Conservation (phyloP, 2,329 filamentous ascomycete species). For the Colletotrichum sp. region DNA sequence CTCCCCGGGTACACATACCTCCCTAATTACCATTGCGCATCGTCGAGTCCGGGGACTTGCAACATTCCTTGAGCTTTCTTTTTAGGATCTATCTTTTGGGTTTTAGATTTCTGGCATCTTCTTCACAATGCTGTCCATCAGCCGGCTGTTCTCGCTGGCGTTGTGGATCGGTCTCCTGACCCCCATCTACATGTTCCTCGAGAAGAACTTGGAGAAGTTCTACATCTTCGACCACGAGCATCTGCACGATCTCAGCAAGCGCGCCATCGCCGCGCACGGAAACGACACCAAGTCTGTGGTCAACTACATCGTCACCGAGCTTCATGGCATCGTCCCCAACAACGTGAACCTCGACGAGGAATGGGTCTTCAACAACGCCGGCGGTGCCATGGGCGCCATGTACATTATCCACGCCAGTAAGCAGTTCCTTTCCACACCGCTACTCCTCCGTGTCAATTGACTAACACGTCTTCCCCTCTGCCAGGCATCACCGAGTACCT, state of each 20-base stretch:
- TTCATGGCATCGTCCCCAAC: slow-evolving; percentile 56
- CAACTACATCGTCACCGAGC: slow-evolving; percentile 71
- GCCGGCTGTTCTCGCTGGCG: slow-evolving; percentile 54
- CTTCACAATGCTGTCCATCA: slow-evolving; percentile 21
- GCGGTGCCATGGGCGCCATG: slow-evolving; percentile 91
- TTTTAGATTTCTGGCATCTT: not conserved
- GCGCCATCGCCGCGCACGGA: slow-evolving; percentile 71
- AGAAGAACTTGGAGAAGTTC: slow-evolving; percentile 66
- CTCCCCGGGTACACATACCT: not conserved
- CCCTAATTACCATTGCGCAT: not conserved
- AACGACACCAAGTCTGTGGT: slow-evolving; percentile 77
- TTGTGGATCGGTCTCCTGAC: slow-evolving; percentile 60
- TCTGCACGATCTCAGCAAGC: slow-evolving; percentile 71
- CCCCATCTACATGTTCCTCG: slow-evolving; percentile 59
- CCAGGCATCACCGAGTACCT: slow-evolving; percentile 83
- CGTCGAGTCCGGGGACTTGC: not conserved
- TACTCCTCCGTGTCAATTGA: not conserved
- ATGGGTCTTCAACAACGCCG: slow-evolving; percentile 93
- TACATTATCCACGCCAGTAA: slow-evolving; percentile 85
- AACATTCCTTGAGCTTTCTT: not conserved
- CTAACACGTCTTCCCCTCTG: not conserved
- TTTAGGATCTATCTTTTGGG: not conserved
- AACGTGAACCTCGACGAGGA: slow-evolving; percentile 76
- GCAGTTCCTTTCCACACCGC: slow-evolving; percentile 27
- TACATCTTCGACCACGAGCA: slow-evolving; percentile 78